Evolutionary conservation across 1,284 basidiomycete genomes (phyloP).

Genomic region (Ustilago esculenta): DNA sequence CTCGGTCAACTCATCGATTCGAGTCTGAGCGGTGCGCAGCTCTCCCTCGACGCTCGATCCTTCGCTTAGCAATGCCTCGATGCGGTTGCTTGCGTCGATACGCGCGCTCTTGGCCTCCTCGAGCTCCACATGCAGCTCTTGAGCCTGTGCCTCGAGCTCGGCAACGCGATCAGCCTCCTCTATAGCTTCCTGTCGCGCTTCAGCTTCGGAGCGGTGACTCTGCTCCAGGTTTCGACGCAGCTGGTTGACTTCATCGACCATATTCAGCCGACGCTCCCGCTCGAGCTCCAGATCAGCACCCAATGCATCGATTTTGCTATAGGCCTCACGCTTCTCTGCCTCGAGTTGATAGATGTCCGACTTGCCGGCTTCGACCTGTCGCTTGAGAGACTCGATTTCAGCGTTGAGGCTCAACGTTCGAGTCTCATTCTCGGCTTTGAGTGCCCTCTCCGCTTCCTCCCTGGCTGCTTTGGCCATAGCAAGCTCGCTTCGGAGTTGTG

Average conservation of each 20-base stretch:
- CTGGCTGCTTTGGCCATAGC: constrained; percentile 18
- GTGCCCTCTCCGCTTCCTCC: constrained; percentile 20
- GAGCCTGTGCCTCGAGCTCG: constrained; percentile 54
- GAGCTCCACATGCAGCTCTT: constrained; percentile 55
- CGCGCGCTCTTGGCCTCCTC: constrained; percentile 56
- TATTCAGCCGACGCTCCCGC: constrained; percentile 53
- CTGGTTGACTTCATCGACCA: constrained; percentile 57
- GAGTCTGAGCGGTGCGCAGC: constrained; percentile 50
- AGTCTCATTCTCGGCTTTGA: constrained; percentile 24
- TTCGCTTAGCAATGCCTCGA: constrained; percentile 57
- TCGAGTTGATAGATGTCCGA: constrained; percentile 18
- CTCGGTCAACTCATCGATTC: constrained; percentile 57
- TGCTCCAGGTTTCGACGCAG: constrained; percentile 55
- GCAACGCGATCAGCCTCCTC: constrained; percentile 54
- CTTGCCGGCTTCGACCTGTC: constrained; percentile 27
- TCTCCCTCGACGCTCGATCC: constrained; percentile 57
- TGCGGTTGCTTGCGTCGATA: constrained; percentile 55
- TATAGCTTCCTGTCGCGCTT: constrained; percentile 45
- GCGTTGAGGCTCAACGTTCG: constrained; percentile 15
- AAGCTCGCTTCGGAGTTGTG: constrained; percentile 26
- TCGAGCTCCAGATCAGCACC: constrained; percentile 51
- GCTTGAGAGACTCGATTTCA: constrained; percentile 30
- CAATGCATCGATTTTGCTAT: constrained; percentile 23
- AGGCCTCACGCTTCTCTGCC: constrained; percentile 15
- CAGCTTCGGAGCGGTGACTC: constrained; percentile 41